A percentile compares a stretch with the other conserved stretches of the same genome.
phyloP scores from a whole-genome alignment of 768 basidiomycete species.

The Suillus fuscotomentosus region DNA sequence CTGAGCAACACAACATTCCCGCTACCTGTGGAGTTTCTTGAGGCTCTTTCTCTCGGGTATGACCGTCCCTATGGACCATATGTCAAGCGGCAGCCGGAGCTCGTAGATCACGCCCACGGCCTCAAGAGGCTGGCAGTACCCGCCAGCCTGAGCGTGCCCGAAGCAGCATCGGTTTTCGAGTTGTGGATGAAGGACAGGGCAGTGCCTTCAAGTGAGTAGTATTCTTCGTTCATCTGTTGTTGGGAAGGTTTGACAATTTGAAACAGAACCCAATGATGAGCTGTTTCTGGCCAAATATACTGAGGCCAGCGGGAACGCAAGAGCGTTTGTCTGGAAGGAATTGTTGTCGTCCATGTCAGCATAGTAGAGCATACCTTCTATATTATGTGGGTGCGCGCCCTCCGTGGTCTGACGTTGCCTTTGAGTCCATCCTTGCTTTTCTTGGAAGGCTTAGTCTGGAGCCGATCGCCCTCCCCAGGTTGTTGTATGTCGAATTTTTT shows the following conservation, averaged over 20 bases:
- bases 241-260: background rate
- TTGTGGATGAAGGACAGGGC: slow-evolving; percentile 68
- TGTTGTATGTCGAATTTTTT: too few relatives aligned
- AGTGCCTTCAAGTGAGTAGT: slow-evolving; percentile 46
- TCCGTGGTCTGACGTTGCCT: background rate
- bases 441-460: too few relatives aligned
- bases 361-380: slow-evolving; percentile 4
- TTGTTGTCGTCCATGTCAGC: slow-evolving; percentile 36
- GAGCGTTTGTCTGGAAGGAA: slow-evolving; percentile 75
- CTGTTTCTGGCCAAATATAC: slow-evolving; percentile 77
- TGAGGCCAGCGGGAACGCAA: slow-evolving; percentile 75
- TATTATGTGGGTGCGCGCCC: background rate
- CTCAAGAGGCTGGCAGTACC: slow-evolving; percentile 53
- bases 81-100: slow-evolving; percentile 46
- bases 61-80: slow-evolving; percentile 51
- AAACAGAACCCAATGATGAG: slow-evolving; percentile 54
- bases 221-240: background rate
- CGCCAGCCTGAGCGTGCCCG: slow-evolving; percentile 54
- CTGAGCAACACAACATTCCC: slow-evolving; percentile 57
- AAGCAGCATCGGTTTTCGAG: slow-evolving; percentile 76
- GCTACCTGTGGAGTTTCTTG: slow-evolving; percentile 60
- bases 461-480: too few relatives aligned
- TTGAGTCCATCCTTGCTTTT: too few relatives aligned
- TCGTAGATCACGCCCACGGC: slow-evolving; percentile 56
- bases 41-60: slow-evolving; percentile 51